Conservation (phyloP, 2,329 filamentous ascomycete genomes). For the Scedosporium boydii region DNA sequence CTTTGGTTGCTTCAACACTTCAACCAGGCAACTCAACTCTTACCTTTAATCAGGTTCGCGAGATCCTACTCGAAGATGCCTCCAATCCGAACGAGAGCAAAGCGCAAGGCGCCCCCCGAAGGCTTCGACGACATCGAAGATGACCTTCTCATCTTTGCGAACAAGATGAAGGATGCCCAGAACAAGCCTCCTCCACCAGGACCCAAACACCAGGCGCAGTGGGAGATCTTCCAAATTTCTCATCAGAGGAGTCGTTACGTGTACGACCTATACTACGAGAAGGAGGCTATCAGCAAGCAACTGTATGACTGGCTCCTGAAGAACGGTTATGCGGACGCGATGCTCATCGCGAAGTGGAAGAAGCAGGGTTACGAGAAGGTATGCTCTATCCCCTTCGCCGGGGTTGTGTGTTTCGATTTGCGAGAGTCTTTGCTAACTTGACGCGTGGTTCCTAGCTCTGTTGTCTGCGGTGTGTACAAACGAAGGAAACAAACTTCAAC, state of each 20-base stretch:
- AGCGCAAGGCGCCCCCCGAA: slow-evolving; percentile 73
- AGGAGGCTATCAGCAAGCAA: slow-evolving; percentile 85
- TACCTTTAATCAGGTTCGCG: background rate
- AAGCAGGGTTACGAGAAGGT: slow-evolving; percentile 98
- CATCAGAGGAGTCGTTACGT: slow-evolving; percentile 90
- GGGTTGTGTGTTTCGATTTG: background rate
- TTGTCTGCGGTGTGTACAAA: slow-evolving; percentile 92
- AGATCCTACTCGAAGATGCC: slow-evolving; percentile 48
- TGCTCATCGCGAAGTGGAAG: slow-evolving; percentile 99
- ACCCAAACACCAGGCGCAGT: slow-evolving; percentile 79
- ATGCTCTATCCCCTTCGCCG: slow-evolving; percentile 15
- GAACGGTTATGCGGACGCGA: slow-evolving; percentile 90
- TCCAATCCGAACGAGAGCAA: slow-evolving; percentile 63
- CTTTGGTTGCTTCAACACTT: background rate
- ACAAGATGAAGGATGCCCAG: slow-evolving; percentile 93
- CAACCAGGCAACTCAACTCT: background rate
- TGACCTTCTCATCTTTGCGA: slow-evolving; percentile 73
- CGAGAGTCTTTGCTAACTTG: background rate
- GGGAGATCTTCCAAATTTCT: slow-evolving; percentile 96
- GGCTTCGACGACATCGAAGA: slow-evolving; percentile 85
- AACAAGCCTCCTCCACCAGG: slow-evolving; percentile 76
- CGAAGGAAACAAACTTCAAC: slow-evolving; percentile 99
- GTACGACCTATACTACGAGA: slow-evolving; percentile 96
- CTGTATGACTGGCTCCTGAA: slow-evolving; percentile 96
- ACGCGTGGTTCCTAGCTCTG: slow-evolving; percentile 53